Conservation (phyloP, 176 grass and related monocot genomes). For the Leersia perrieri region DNA sequence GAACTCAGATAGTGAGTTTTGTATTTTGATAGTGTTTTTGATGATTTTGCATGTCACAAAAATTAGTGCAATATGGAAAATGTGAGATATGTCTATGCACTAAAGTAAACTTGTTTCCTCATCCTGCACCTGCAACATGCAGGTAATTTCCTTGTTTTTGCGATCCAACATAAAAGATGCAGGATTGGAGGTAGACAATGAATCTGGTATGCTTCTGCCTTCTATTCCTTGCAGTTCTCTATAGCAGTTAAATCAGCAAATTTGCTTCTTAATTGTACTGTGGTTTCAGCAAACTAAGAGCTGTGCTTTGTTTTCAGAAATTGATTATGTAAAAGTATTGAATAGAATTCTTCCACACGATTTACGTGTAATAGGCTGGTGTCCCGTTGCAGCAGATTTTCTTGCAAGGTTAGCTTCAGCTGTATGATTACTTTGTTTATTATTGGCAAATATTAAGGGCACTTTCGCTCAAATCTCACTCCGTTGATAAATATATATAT, state of each 20-base stretch:
- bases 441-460: not conserved
- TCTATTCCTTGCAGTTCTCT: not conserved
- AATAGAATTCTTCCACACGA: conserved; percentile 85
- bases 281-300: not conserved
- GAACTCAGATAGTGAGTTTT: not conserved
- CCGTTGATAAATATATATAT: not conserved
- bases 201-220: conserved; percentile 50
- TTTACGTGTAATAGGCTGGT: conserved; percentile 91
- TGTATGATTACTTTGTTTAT: not conserved
- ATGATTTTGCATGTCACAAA: not conserved
- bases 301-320: conserved; percentile 54
- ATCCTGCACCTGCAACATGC: conserved; percentile 27
- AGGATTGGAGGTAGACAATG: conserved; percentile 37
- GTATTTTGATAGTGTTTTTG: not conserved
- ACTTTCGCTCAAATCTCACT: not conserved
- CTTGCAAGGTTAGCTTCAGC: conserved; percentile 63
- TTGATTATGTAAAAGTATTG: conserved; percentile 90
- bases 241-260: not conserved
- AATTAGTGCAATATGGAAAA: not conserved
- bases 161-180: conserved; percentile 69
- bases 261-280: conserved; percentile 32
- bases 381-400: conserved; percentile 72
- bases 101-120: not conserved
- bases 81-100: not conserved
- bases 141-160: conserved; percentile 93